Percentiles rank a stretch among this genome's conserved stretches.
Conservation (phyloP, 2,329 filamentous ascomycete genomes). For the Aspergillus fischeri region DNA sequence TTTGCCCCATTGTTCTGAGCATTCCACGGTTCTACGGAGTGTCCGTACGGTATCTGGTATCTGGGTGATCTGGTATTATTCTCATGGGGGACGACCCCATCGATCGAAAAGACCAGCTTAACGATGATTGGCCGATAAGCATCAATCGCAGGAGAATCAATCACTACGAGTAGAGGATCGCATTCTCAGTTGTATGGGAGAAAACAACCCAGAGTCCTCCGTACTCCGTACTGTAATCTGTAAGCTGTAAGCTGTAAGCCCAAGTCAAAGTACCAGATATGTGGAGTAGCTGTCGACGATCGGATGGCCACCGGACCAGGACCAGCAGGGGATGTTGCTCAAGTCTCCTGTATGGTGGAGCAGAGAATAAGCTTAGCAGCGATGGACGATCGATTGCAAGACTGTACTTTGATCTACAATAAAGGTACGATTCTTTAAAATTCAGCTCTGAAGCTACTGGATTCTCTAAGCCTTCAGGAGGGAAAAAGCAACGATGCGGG, state of each 20-base stretch:
- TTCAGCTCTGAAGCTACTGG: too few relatives aligned
- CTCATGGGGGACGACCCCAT: neutral
- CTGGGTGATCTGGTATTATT: too few relatives aligned
- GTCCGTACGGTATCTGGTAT: too few relatives aligned
- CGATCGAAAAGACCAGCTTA: neutral
- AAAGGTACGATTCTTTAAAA: neutral
- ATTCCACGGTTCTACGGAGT: neutral
- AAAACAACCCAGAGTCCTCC: too few relatives aligned
- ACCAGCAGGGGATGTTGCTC: conserved; percentile 9
- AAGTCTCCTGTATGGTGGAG: conserved; percentile 16
- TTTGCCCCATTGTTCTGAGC: too few relatives aligned
- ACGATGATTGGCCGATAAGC: neutral
- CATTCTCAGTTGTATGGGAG: too few relatives aligned
- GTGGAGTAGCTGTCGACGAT: conserved; percentile 11
- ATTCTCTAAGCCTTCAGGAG: too few relatives aligned
- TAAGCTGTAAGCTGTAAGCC: too few relatives aligned
- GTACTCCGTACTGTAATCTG: too few relatives aligned
- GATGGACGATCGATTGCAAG: conserved; percentile 11
- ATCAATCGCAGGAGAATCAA: neutral
- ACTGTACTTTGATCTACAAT: conserved; percentile 3
- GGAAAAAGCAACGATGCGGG: neutral
- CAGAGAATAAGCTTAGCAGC: conserved; percentile 19
- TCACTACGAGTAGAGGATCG: too few relatives aligned
- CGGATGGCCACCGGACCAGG: conserved; percentile 3
- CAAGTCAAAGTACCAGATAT: too few relatives aligned